Evolutionary conservation across 2,329 filamentous ascomycete species (phyloP).

Genomic region (Talaromyces sp.): DNA sequence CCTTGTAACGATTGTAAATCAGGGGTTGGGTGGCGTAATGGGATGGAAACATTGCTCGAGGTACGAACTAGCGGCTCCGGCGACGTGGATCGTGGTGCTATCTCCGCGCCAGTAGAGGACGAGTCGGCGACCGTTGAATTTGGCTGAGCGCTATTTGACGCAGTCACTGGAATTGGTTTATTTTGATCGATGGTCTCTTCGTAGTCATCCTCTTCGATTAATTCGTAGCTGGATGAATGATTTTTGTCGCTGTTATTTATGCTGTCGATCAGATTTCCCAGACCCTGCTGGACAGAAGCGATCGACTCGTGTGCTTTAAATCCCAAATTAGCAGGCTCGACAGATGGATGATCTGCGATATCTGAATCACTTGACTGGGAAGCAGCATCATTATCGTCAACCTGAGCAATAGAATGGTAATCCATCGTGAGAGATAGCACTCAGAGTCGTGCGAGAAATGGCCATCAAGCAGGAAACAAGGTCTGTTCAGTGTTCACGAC

Average conservation of each 20-base stretch:
- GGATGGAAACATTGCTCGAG: slow-evolving; percentile 42
- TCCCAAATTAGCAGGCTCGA: slow-evolving; percentile 4
- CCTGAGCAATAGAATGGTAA: slow-evolving; percentile 46
- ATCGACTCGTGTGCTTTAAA: slow-evolving; percentile 14
- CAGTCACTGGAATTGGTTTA: slow-evolving; percentile 11
- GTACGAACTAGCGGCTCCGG: slow-evolving; percentile 40
- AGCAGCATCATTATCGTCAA: slow-evolving; percentile 36
- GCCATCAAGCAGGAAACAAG: slow-evolving; percentile 10
- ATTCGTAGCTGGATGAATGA: slow-evolving; percentile 39
- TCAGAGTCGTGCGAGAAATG: not conserved
- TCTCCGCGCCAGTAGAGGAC: slow-evolving; percentile 5
- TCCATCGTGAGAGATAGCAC: slow-evolving; percentile 34
- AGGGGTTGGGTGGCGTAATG: slow-evolving; percentile 50
- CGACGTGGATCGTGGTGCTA: slow-evolving; percentile 21
- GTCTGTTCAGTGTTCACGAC: not conserved
- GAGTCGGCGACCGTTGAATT: slow-evolving; percentile 11
- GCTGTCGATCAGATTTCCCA: slow-evolving; percentile 13
- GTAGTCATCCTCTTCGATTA: slow-evolving; percentile 50
- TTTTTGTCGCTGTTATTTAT: slow-evolving; percentile 21
- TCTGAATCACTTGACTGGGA: slow-evolving; percentile 34
- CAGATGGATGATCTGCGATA: slow-evolving; percentile 28
- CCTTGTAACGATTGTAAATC: slow-evolving; percentile 53
- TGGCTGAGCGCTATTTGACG: slow-evolving; percentile 1
- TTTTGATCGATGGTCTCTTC: slow-evolving; percentile 31
- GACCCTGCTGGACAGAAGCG: slow-evolving; percentile 4